Base-by-base conservation (phyloP, 768 basidiomycete genomes). In the Tubosaeta sp. region DNA sequence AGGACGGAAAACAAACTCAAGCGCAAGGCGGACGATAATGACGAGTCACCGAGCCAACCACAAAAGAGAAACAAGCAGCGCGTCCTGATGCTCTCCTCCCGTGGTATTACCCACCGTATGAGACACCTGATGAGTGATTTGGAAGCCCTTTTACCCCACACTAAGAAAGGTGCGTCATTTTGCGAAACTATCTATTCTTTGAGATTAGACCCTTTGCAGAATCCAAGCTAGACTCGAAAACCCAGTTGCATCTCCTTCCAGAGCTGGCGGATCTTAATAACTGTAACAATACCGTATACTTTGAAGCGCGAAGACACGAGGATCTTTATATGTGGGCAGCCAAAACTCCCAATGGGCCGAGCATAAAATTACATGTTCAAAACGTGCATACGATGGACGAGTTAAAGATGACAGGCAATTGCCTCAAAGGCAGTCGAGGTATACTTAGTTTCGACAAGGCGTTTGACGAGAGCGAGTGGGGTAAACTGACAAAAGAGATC, bases 311-410 rank as follows among this genome's bases (percentile, higher is more conserved):
- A 44, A 76, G 94, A 47, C 92, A 97, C 61, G 92, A 96, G 64
- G 95, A 98, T 62, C 75, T 99, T 44, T 99, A 98, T 63, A 69
- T 98, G 52, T 99, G 96, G 96, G 87, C 93, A 29, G 84, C 90
- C 12, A 94, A 97, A 69, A 90, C 94, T 31, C 96, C 96, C 19
- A 99, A 99, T 63, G 96, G 96, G 10, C 96, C 96, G 13, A 94
- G 90, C 63, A 83, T 94, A 64, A 97, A 97, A 69, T 79, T 97
- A 76, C 96, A 98, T 64, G 95, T 97, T 14, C 94, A 96, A 71
- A 99, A 98, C 65, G 79, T 95, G 48, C 96, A 99, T 69, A 99
- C 96, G 38, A 98, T 98, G 96, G 96, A 98, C 72, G 96, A 99
- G 70, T 77, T 99, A 57, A 98, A 98, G 75, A 90, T 99, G 94